Evolutionary conservation across 1,284 basidiomycete genomes (phyloP), one percentile per base, ranked within the genome.

Genomic region (Tremellales sp.): DNA sequence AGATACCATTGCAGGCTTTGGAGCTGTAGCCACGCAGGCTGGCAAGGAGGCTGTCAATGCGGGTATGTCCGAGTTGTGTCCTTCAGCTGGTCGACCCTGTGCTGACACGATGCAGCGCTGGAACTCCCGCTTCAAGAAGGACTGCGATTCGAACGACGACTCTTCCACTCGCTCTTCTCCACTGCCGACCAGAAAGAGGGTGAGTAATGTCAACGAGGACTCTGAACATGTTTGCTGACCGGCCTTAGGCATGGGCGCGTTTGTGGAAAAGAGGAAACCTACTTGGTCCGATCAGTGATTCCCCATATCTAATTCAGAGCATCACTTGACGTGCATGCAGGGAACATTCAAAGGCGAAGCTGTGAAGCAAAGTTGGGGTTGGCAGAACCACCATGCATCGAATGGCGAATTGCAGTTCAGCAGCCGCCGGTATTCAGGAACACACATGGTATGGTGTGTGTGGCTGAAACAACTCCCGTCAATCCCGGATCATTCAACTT

Each of bases 171-270:
- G 45, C 75, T 94, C 56, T 98, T 98, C 64, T 91, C 91, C 15
- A 97, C 94, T 37, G 82, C 86, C 54, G 94, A 98, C 73, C 94
- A 97, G 78, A 97, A 97, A 80, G 92, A 97, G 77, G 89, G 89
- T 86, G 60, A 58, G 83, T 73, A 13, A 21, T 25, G n/a, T 31
- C 17, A 17, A 17, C 26, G 26, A n/a, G 24, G 6, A 25, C 17
- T 19, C 7, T 36, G 21, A 1, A 15, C 11, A 26, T 40, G 17
- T 23, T 40, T 3, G 33, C 29, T 29, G 41, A 37, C 33, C 3
- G 15, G 17, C n/a, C n/a, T n/a, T n/a, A 54, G 56, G 57, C 15
- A 59, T 59, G 94, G 71, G 79, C 33, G 94, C 93, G n/a, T 97
- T 98, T 68, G 84, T 85, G n/a, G 90, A 97, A 75, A 98, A 97